Percentiles rank a stretch among this genome's conserved stretches.
These are phyloP conservation scores for Acacia concinna DNA, from an alignment of 331 rosid genomes.

Conservation along the genomic window DNA sequence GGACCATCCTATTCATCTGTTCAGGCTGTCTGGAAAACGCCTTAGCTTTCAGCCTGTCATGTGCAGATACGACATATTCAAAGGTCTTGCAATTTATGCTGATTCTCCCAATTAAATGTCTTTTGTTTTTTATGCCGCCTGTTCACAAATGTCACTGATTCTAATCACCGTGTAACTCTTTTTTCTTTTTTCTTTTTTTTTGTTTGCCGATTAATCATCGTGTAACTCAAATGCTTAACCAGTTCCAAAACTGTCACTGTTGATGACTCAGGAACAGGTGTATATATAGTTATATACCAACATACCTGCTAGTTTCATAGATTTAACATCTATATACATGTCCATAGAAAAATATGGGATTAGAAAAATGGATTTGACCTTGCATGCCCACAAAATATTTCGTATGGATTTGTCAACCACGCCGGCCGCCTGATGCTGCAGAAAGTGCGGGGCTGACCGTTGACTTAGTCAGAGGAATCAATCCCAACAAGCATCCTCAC, in stretches of 20 bases:
- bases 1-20: background rate
- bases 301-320: background rate
- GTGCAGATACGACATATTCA: background rate
- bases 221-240: background rate
- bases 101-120: background rate
- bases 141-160: background rate
- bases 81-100: background rate
- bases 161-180: too few relatives aligned
- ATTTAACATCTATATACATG: too few relatives aligned
- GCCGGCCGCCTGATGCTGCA: background rate
- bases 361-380: background rate
- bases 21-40: background rate
- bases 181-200: too few relatives aligned
- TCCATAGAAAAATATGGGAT: background rate
- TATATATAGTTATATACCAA: too few relatives aligned
- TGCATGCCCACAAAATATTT: background rate
- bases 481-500: background rate
- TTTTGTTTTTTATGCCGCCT: background rate
- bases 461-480: background rate
- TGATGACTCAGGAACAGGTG: background rate
- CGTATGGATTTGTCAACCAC: background rate
- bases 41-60: background rate
- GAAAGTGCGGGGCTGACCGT: background rate
- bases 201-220: too few relatives aligned
- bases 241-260: background rate